phyloP scores from a whole-genome alignment of 1,284 basidiomycete genomes.

The Amylostereum areolatum region DNA sequence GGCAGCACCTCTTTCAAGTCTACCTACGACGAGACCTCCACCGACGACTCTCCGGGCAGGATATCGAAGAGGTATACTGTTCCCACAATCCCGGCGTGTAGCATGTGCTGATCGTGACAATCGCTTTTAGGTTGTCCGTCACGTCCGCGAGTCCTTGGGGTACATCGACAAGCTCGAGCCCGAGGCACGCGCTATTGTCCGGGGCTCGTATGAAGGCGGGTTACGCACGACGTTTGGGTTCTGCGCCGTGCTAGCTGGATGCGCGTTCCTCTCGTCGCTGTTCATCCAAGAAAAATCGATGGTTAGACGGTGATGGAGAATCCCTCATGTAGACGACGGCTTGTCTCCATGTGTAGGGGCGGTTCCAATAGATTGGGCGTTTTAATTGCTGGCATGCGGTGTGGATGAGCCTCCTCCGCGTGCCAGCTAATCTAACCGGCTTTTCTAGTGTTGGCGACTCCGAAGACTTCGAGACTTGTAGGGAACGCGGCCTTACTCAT shows the following conservation, averaged over 20 bases:
- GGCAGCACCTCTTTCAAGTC: constrained; percentile 45
- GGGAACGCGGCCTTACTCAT: too few relatives aligned
- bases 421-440: too few relatives aligned
- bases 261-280: constrained; percentile 34
- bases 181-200: constrained; percentile 30
- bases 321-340: neutral
- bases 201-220: constrained; percentile 42
- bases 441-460: too few relatives aligned
- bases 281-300: constrained; percentile 49
- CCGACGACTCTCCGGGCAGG: constrained; percentile 27
- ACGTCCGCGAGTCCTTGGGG: constrained; percentile 43
- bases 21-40: constrained; percentile 36
- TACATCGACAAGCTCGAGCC: constrained; percentile 41
- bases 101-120: neutral
- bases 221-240: constrained; percentile 45
- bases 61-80: constrained; percentile 36
- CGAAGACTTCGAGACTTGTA: too few relatives aligned
- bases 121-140: constrained; percentile 34
- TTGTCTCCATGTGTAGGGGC: too few relatives aligned
- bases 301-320: constrained; percentile 10
- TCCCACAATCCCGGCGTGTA: neutral
- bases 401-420: too few relatives aligned
- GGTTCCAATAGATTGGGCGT: too few relatives aligned
- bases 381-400: too few relatives aligned
- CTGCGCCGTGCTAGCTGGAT: constrained; percentile 31